phyloP scores from a whole-genome alignment of 2,329 filamentous ascomycete species.

The Xylariaceae sp. region DNA sequence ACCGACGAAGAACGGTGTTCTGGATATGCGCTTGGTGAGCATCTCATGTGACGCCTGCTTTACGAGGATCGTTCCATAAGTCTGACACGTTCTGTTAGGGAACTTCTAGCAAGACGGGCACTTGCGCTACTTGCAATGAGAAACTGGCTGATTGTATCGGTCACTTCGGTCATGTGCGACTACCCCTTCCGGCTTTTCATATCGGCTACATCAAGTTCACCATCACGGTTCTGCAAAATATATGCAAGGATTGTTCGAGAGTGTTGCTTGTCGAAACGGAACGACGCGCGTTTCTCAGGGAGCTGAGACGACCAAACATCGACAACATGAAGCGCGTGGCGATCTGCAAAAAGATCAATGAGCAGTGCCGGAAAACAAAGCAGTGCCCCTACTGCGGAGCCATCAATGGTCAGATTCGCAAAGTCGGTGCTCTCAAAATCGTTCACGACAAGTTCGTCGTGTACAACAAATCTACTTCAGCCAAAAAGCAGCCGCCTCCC shows the following conservation, averaged over 20 bases:
- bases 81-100: constrained; percentile 20
- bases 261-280: constrained; percentile 79
- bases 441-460: constrained; percentile 87
- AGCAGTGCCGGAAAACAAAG: constrained; percentile 83
- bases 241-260: constrained; percentile 90
- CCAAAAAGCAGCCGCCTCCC: constrained; percentile 74
- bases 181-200: constrained; percentile 89
- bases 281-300: constrained; percentile 69
- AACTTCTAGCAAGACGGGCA: constrained; percentile 75
- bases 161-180: constrained; percentile 88
- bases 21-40: constrained; percentile 68
- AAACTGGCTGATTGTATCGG: constrained; percentile 81
- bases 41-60: constrained; percentile 4
- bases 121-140: constrained; percentile 78
- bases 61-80: neutral
- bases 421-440: constrained; percentile 87
- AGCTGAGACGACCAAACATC: constrained; percentile 72
- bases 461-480: constrained; percentile 83
- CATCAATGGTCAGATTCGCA: constrained; percentile 87
- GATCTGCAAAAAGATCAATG: constrained; percentile 82
- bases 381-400: constrained; percentile 74
- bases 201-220: constrained; percentile 94
- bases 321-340: constrained; percentile 82
- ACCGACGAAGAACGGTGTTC: constrained; percentile 74
- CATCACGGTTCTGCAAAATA: constrained; percentile 85